Percentiles rank a stretch among this genome's conserved stretches.
phyloP scores from a whole-genome alignment of 2,329 filamentous ascomycete species.

The Trematosphaeria pertusa region DNA sequence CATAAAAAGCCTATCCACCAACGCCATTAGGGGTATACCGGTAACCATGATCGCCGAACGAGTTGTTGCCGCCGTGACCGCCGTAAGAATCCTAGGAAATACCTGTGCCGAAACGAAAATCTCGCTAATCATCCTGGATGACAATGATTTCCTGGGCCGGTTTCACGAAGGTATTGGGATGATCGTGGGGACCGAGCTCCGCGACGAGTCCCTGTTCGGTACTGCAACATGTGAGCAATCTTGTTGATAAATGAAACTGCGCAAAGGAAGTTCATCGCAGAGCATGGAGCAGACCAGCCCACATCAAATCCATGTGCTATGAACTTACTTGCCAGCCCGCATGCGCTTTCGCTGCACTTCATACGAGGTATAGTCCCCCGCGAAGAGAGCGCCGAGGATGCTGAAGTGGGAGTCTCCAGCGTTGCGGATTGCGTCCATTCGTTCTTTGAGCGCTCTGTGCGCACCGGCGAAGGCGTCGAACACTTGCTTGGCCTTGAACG shows the following conservation, averaged over 20 bases:
- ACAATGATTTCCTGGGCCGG: too few relatives aligned
- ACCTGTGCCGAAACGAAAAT: neutral
- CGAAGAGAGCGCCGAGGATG: constrained; percentile 75
- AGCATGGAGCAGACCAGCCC: too few relatives aligned
- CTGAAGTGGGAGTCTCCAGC: constrained; percentile 49
- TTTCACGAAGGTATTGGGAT: too few relatives aligned
- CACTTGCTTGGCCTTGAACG: constrained; percentile 72
- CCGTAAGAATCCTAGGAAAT: neutral
- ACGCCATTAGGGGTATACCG: constrained; percentile 21
- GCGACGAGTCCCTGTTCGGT: too few relatives aligned
- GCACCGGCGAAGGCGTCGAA: constrained; percentile 70
- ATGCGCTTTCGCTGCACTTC: constrained; percentile 71
- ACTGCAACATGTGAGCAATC: too few relatives aligned
- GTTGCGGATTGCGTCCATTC: constrained; percentile 55
- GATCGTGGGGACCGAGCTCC: too few relatives aligned
- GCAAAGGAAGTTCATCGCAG: too few relatives aligned
- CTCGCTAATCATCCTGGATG: neutral
- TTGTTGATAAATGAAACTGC: too few relatives aligned
- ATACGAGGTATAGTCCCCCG: constrained; percentile 81
- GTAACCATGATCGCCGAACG: constrained; percentile 5
- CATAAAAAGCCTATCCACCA: constrained; percentile 6
- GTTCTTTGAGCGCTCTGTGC: constrained; percentile 49
- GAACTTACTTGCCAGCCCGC: constrained; percentile 37
- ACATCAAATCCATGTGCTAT: constrained; percentile 15
- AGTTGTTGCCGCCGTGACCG: neutral